Conservation (phyloP, 257 asterid genomes). For the Gentiana macrophylla region DNA sequence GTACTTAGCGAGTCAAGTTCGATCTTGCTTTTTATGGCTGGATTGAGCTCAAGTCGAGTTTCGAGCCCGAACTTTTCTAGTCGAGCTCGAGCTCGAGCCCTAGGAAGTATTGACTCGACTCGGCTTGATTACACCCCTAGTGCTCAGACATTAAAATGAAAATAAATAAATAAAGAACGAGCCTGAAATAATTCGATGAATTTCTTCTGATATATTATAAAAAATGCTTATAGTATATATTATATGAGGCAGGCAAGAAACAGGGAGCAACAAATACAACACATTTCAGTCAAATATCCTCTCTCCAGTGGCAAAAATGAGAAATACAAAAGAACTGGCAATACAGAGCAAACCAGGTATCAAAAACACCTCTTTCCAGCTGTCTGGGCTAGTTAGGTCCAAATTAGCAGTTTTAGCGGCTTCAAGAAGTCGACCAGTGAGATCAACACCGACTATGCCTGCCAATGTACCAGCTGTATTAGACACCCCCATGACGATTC, state of each 20-base stretch:
- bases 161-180: too few relatives aligned
- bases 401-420: constrained; percentile 55
- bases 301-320: constrained; percentile 71
- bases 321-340: constrained; percentile 58
- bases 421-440: constrained; percentile 84
- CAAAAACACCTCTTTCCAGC: constrained; percentile 72
- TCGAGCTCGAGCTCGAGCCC: too few relatives aligned
- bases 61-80: too few relatives aligned
- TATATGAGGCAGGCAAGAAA: constrained; percentile 1
- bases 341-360: constrained; percentile 83
- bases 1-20: too few relatives aligned
- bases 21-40: too few relatives aligned
- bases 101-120: too few relatives aligned
- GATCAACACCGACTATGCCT: constrained; percentile 82
- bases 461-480: constrained; percentile 94
- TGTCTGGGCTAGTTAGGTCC: constrained; percentile 69
- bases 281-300: constrained; percentile 77
- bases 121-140: too few relatives aligned
- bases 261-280: constrained; percentile 5
- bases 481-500: constrained; percentile 91
- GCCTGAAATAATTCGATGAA: too few relatives aligned
- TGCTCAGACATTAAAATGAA: neutral
- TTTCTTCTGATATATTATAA: too few relatives aligned
- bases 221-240: neutral
- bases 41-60: too few relatives aligned